These are phyloP conservation scores for Nannochloris sp. DNA, from an alignment of 139 green algal genomes.

Conservation along the genomic window DNA sequence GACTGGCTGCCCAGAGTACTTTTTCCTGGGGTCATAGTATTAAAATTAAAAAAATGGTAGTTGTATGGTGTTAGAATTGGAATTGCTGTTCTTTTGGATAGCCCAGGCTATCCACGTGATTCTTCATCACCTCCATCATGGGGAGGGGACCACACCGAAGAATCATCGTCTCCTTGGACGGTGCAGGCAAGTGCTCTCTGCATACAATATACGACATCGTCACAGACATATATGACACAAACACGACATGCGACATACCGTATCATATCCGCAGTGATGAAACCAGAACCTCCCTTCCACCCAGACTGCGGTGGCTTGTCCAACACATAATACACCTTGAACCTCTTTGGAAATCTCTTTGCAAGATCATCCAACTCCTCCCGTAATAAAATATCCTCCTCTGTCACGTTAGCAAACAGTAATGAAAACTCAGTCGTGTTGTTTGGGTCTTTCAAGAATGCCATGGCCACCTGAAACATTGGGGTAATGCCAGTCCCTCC, in stretches of 20 bases:
- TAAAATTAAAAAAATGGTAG: not conserved
- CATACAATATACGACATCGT: not conserved
- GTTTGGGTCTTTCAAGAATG: constrained; percentile 54
- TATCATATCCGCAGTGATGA: constrained; percentile 73
- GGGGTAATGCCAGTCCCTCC: constrained; percentile 92
- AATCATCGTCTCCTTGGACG: constrained; percentile 41
- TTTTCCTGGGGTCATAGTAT: constrained; percentile 32
- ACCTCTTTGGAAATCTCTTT: constrained; percentile 33
- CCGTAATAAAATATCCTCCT: constrained; percentile 84
- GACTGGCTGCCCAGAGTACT: constrained; percentile 64
- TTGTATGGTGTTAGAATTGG: constrained; percentile 57
- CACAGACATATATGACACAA: not conserved
- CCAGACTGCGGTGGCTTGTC: constrained; percentile 36
- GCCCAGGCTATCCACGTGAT: constrained; percentile 58
- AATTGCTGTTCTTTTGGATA: constrained; percentile 73
- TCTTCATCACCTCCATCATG: constrained; percentile 86
- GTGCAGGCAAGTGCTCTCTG: constrained; percentile 42
- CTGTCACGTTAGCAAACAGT: constrained; percentile 79
- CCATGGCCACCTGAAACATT: constrained; percentile 74
- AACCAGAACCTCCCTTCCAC: constrained; percentile 66
- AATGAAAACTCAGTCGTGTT: constrained; percentile 60
- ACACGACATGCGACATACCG: not conserved
- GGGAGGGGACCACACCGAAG: constrained; percentile 75
- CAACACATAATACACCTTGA: constrained; percentile 56
- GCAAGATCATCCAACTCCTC: constrained; percentile 51